Base-by-base conservation (phyloP, 768 basidiomycete genomes). In the Tylopilus rubrobrunneus region DNA sequence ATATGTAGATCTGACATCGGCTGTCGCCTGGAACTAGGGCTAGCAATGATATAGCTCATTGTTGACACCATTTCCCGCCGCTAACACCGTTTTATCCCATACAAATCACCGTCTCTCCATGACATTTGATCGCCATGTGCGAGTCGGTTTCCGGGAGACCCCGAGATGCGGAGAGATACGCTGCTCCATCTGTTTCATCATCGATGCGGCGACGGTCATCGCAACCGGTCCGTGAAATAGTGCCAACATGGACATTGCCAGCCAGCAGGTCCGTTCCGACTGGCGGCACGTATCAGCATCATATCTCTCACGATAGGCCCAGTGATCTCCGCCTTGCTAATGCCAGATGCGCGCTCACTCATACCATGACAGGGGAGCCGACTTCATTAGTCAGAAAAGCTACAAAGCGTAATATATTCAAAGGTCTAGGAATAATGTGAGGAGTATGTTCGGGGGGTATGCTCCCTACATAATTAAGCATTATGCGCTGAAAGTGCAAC, bases 81-180 rank as follows among this genome's bases (percentile, higher is more conserved):
- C 56, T 47, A 55, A 48, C 27, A 36, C 48, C 9, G n/a, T 39
- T 31, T 12, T 44, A 21, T 42, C 39, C 33, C 49, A 47, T 39
- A 46, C 49, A 44, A 27, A 39, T 58, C 49, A 53, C 52, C 49
- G 44, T 56, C 48, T 53, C 45, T 45, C 29, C 47, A 54, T 66
- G 61, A 63, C 63, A 54, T 63, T 63, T 59, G 66, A 66, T 63
- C 56, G 62, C 62, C 59, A 61, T 59, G 59, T 61, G 58, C 61
- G 56, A 60, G 55, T 31, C 37, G 34, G 45, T 45, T 60, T 57
- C 56, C 52, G 55, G 49, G 52, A 43, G 52, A 45, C 50, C 40
- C 57, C 57, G 58, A 64, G 48, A 43, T 50, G 46, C 55, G 61
- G 53, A 52, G 48, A 56, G 55, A 60, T 36, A 59, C 61, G 57